phyloP scores from a whole-genome alignment of 305 asterid genomes.

The Rubia balearica region DNA sequence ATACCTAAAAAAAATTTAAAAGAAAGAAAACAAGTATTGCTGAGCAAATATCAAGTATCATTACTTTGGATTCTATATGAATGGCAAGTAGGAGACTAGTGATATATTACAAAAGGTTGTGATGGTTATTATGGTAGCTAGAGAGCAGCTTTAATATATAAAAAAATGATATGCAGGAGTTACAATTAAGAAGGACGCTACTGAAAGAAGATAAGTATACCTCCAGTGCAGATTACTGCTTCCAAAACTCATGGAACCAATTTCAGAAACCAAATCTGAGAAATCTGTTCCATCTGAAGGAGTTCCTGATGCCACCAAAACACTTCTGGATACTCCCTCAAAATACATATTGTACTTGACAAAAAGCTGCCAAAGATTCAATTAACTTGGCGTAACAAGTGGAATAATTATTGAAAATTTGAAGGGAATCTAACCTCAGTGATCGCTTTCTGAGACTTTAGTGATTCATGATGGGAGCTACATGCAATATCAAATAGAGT shows the following conservation, averaged over 20 bases:
- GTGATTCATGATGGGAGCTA: conserved; percentile 96
- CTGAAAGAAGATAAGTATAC: conserved; percentile 29
- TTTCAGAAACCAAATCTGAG: conserved; percentile 75
- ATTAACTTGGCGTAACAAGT: neutral
- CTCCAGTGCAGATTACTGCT: conserved; percentile 94
- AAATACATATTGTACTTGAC: conserved; percentile 90
- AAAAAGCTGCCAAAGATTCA: conserved; percentile 62
- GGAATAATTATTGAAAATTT: conserved; percentile 6
- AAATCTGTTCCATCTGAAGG: conserved; percentile 63
- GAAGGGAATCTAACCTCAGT: conserved; percentile 64
- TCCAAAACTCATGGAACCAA: conserved; percentile 77
- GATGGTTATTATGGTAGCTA: conserved; percentile 7
- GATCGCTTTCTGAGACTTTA: conserved; percentile 95
- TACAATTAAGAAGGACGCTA: neutral
- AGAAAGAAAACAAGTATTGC: conserved; percentile 14
- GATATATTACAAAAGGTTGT: neutral
- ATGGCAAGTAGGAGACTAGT: neutral
- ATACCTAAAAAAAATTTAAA: conserved; percentile 57
- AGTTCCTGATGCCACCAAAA: conserved; percentile 36
- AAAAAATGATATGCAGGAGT: neutral
- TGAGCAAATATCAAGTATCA: conserved; percentile 2
- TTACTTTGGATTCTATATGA: neutral
- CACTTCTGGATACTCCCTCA: conserved; percentile 79
- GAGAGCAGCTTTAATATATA: neutral
- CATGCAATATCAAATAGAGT: conserved; percentile 25